Conservation (phyloP, 176 grass and related monocot species). For the Tillandsia leiboldiana region DNA sequence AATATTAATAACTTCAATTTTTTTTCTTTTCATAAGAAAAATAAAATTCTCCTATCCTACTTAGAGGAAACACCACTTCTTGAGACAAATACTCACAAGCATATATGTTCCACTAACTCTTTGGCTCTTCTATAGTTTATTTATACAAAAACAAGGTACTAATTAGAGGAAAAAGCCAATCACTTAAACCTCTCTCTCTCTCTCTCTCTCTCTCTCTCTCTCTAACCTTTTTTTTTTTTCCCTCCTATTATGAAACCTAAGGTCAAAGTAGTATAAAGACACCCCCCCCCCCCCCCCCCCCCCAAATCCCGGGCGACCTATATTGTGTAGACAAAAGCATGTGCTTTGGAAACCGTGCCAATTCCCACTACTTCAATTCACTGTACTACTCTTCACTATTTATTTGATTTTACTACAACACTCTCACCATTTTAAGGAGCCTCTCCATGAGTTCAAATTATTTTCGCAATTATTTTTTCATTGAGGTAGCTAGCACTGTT, state of each 20-base stretch:
- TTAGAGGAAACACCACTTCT: no score
- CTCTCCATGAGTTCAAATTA: background rate
- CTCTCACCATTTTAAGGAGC: constrained; percentile 14
- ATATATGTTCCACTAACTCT: no score
- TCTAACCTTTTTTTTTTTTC: constrained; percentile 2
- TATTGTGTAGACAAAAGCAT: constrained; percentile 34
- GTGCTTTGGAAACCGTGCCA: constrained; percentile 26
- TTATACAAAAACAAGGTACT: no score
- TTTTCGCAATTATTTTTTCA: background rate
- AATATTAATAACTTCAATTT: no score
- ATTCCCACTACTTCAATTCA: constrained; percentile 11
- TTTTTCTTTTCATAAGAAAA: no score
- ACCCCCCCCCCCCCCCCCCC: no score
- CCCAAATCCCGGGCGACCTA: constrained; percentile 51
- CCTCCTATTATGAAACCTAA: constrained; percentile 15
- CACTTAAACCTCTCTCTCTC: no score
- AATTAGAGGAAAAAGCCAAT: no score
- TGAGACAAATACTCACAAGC: no score
- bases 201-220: background rate
- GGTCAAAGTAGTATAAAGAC: constrained; percentile 48
- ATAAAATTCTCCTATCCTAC: no score
- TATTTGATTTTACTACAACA: background rate
- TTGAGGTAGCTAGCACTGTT: background rate
- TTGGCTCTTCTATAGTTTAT: no score
- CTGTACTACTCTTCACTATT: background rate